Conservation (phyloP, 2,329 filamentous ascomycete species). For the Lachnellula suecica region DNA sequence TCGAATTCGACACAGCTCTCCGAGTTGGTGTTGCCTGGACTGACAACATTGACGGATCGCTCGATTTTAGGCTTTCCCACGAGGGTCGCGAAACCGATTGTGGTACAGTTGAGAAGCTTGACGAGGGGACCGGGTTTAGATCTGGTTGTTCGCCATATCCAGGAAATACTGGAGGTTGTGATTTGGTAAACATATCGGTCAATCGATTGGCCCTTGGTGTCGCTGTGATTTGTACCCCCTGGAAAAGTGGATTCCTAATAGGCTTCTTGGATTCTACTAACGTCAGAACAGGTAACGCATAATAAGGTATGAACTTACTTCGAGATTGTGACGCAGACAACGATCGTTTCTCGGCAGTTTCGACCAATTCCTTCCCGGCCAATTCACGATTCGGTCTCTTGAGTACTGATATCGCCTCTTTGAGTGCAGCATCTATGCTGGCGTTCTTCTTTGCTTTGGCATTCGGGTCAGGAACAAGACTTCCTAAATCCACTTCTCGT, state of each 20-base stretch:
- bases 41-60: conserved; percentile 20
- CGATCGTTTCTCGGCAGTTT: conserved; percentile 63
- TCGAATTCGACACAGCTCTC: conserved; percentile 10
- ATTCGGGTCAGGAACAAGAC: conserved; percentile 51
- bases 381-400: conserved; percentile 75
- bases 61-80: conserved; percentile 3
- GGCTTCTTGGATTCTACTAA: conserved; percentile 54
- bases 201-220: conserved; percentile 32
- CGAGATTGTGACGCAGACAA: conserved; percentile 44
- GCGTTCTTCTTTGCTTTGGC: conserved; percentile 64
- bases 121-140: conserved; percentile 20
- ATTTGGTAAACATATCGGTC: conserved; percentile 23
- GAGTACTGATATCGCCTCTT: conserved; percentile 70
- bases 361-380: conserved; percentile 64
- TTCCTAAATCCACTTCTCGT: conserved; percentile 54
- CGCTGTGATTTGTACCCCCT: conserved; percentile 33
- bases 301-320: conserved; percentile 43
- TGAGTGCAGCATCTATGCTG: conserved; percentile 66
- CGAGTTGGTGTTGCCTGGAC: conserved; percentile 32
- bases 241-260: conserved; percentile 34
- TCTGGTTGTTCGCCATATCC: conserved; percentile 13
- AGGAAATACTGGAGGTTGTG: conserved; percentile 12
- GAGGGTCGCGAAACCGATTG: conserved; percentile 23
- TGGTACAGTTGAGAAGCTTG: conserved; percentile 28
- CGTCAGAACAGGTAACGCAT: conserved; percentile 31